Evolutionary conservation across 768 basidiomycete species (phyloP), one percentile per base, ranked within the genome.

Genomic region (Lactifluus hygrophoroides): DNA sequence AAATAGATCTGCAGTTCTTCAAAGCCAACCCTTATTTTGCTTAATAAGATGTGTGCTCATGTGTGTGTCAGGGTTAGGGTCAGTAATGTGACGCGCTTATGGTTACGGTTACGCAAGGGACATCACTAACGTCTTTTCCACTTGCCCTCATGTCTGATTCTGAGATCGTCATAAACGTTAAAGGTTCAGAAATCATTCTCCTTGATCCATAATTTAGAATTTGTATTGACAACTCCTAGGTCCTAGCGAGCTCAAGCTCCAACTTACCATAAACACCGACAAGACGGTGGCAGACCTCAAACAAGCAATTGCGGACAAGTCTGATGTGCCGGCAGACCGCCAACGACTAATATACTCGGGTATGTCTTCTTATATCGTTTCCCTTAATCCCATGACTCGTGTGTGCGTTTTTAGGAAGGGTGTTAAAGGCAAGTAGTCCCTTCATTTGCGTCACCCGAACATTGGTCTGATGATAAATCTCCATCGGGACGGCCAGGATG

Each of bases 301-400:
- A 77, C 80, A 85, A 60, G 84, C 85, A 32, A 90, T 99, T 73
- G 88, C 93, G 8, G 84, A 76, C 28, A 84, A 90, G 74, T 86
- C 88, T 2, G 85, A 93, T 66, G 90, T 95, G 25, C 82, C 85
- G 63, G 89, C 90, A 14, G 91, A 90, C 51, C 75, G 89, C 51
- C 94, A 96, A 70, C 75, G 95, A 35, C 75, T 98, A 62, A 98
- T 98, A 64, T 98, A 94, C 72, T 90, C 89, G 35, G 95, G 94
- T 81, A 62, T 65, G 80, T 72, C 63, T 30, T 25, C 13, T 5
- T 1, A 13, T 46, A 23, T 21, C 16, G 6, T n/a, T 9, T 27
- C 21, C 5, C 14, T 27, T 56, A 51, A 28, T 9, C 25, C 54
- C 30, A 19, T 48, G 14, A 34, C 10, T 49, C 46, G 51, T 21